Conservation (phyloP, 129 eudicot species). For the Glebionis coronaria region DNA sequence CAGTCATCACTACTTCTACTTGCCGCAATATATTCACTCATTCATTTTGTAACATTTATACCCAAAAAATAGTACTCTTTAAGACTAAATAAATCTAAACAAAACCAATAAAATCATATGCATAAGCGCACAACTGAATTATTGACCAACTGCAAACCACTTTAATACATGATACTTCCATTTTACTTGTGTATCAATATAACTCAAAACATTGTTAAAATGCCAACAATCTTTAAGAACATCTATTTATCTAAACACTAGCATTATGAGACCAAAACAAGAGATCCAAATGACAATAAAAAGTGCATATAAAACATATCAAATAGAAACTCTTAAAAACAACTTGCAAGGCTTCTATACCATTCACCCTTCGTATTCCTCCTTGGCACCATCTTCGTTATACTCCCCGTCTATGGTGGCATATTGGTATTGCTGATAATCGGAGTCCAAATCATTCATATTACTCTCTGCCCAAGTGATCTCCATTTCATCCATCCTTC, state of each 20-base stretch:
- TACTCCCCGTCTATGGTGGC: conserved; percentile 78
- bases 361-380: conserved; percentile 25
- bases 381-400: conserved; percentile 45
- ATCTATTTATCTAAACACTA: conserved; percentile 10
- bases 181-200: neutral
- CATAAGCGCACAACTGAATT: too few relatives aligned
- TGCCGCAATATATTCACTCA: too few relatives aligned
- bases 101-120: too few relatives aligned
- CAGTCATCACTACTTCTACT: too few relatives aligned
- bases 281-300: conserved; percentile 11
- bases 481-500: too few relatives aligned
- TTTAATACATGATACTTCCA: too few relatives aligned
- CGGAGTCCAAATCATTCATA: too few relatives aligned
- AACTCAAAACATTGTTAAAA: neutral
- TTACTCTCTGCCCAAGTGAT: too few relatives aligned
- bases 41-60: too few relatives aligned
- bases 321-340: conserved; percentile 2
- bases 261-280: conserved; percentile 7
- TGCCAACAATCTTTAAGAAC: neutral
- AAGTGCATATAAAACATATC: conserved; percentile 4
- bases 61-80: too few relatives aligned
- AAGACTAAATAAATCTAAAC: too few relatives aligned
- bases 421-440: conserved; percentile 90
- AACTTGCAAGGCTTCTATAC: neutral
- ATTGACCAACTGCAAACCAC: too few relatives aligned